Conservation (phyloP, 257 asterid species). For the Echium plantagineum region DNA sequence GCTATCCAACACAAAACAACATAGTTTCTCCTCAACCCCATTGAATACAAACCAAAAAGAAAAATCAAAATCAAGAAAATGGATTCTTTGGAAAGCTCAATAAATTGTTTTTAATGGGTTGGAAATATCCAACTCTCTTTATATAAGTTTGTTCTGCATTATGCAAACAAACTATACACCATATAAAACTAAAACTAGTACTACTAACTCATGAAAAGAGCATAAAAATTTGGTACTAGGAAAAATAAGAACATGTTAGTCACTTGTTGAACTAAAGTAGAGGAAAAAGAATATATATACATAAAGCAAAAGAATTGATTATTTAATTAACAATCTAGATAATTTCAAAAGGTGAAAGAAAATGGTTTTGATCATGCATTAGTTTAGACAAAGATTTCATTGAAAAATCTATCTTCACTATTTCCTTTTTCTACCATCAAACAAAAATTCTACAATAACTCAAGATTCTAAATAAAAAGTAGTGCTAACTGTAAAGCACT, state of each 20-base stretch:
- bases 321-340: not conserved
- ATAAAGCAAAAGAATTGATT: not conserved
- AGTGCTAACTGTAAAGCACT: too few species aligned
- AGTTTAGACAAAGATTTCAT: not conserved
- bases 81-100: not conserved
- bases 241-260: too few species aligned
- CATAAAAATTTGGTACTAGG: too few species aligned
- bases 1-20: slow-evolving; percentile 22
- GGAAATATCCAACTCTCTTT: not conserved
- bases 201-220: too few species aligned
- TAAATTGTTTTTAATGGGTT: not conserved
- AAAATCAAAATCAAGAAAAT: too few species aligned
- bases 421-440: too few species aligned
- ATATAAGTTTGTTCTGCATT: too few species aligned
- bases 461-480: too few species aligned
- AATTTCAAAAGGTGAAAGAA: not conserved
- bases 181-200: too few species aligned
- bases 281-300: not conserved
- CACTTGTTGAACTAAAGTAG: not conserved
- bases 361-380: not conserved
- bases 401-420: too few species aligned
- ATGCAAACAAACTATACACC: too few species aligned
- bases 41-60: not conserved
- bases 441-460: too few species aligned
- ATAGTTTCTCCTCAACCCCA: slow-evolving; percentile 24